Evolutionary conservation across 495 filamentous ascomycete species (phyloP).

Genomic region (Penicillium nucicola): DNA sequence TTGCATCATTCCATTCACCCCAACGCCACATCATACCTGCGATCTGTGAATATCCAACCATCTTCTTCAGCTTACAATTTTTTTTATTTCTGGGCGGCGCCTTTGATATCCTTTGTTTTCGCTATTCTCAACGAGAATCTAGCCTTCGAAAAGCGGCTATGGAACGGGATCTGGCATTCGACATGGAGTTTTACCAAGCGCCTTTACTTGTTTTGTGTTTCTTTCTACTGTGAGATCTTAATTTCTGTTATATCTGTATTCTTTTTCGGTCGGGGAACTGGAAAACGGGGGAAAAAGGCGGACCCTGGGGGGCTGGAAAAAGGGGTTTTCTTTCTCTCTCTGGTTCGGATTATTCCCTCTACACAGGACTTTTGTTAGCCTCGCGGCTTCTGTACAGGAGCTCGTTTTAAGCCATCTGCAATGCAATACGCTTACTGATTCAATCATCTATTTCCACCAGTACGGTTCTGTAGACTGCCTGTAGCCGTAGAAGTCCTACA

Average conservation of each 20-base stretch:
- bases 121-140: conserved; percentile 4
- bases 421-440: conserved; percentile 18
- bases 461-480: no score
- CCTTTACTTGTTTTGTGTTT: conserved; percentile 5
- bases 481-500: no score
- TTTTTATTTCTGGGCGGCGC: conserved; percentile 18
- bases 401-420: conserved; percentile 12
- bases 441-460: no score
- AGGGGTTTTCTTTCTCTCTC: conserved; percentile 16
- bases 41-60: conserved; percentile 28
- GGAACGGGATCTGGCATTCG: conserved; percentile 16
- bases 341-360: conserved; percentile 20
- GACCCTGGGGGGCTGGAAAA: not conserved
- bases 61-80: conserved; percentile 5
- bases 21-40: conserved; percentile 4
- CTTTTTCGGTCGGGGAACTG: conserved; percentile 3
- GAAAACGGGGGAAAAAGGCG: not conserved
- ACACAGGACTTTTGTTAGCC: conserved; percentile 15
- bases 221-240: not conserved
- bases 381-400: conserved; percentile 25
- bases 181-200: conserved; percentile 11
- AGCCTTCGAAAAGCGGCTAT: conserved; percentile 22
- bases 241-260: conserved; percentile 10
- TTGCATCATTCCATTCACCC: conserved; percentile 13
- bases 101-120: conserved; percentile 19